Percentiles rank a stretch among this genome's conserved stretches.
These are phyloP conservation scores for Colletotrichum karsti DNA, from an alignment of 2,329 filamentous ascomycete species.

Conservation along the genomic window DNA sequence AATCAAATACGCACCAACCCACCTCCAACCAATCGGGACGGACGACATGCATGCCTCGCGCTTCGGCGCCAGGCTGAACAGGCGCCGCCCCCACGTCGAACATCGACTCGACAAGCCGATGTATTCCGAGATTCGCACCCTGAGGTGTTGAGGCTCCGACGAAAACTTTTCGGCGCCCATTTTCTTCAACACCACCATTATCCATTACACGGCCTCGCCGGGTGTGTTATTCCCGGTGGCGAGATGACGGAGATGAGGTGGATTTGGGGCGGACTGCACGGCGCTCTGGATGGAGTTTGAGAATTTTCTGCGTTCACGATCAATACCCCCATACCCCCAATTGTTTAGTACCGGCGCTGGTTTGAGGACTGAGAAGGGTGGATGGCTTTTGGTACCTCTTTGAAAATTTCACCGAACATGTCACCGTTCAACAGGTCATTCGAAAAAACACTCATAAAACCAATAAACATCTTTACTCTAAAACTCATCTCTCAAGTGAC, in stretches of 20 bases:
- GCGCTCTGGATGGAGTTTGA: background rate
- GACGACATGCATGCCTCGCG: background rate
- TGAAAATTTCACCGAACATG: too few relatives aligned
- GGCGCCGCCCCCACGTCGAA: background rate
- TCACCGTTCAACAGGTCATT: background rate
- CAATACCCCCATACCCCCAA: constrained; percentile 18
- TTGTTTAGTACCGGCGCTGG: constrained; percentile 12
- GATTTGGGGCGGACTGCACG: background rate
- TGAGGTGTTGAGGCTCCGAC: constrained; percentile 7
- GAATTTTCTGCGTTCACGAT: background rate
- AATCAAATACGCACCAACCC: background rate
- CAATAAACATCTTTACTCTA: background rate
- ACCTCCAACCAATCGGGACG: background rate
- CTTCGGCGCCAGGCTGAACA: constrained; percentile 4
- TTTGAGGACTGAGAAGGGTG: background rate
- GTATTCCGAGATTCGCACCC: background rate
- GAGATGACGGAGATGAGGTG: background rate
- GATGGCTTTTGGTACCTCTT: background rate
- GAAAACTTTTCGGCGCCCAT: constrained; percentile 8
- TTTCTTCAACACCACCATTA: background rate
- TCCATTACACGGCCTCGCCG: background rate
- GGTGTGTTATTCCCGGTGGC: background rate
- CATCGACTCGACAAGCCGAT: constrained; percentile 6
- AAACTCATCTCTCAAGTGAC: background rate
- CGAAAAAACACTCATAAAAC: background rate